Evolutionary conservation across 192 early-diverging fungal genomes (phyloP), one percentile per base, ranked within the genome.

Genomic region (Backusella mclennaniae): DNA sequence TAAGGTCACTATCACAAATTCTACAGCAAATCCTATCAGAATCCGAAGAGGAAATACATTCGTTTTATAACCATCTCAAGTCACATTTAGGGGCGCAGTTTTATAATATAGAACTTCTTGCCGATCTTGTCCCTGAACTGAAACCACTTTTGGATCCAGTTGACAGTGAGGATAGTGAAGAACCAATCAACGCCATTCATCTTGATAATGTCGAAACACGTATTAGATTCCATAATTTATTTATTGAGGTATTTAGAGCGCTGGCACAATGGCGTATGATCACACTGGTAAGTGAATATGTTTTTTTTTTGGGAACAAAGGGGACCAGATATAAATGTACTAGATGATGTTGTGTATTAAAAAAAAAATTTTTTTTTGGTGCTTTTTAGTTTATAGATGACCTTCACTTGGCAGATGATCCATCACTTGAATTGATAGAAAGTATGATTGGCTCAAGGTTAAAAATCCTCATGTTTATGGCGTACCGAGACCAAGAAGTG

Each of bases 21-120:
- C 31, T 81, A 33, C 76, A 77, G 31, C 80, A 81, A 71, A 74
- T 81, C n/a, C 53, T 81, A 46, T 77, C 80, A 6, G 76, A 81
- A 69, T 77, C 80, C 0, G 71, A 69, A 21, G 80, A 77, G 11
- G 77, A 79, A 59, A 79, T 74, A 29, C 68, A 42, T 6, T 35
- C 29, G 29, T 70, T 81, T 19, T 72, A 77, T 6, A 71, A 77
- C 11, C 63, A 73, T 49, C 26, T 81, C 33, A 69, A 74, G 11
- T 67, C 56, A 14, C 42, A 69, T 17, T 41, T 81, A 3, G 76
- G 76, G 19, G 6, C 76, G 0, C 76, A 77, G 35, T 72, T 74
- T 59, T 71, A 29, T 33, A 77, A 81, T 35, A 59, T 77, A 7
- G 42, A 72, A 9, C 35, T 74, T 14, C 59, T 81, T 0, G 69